Base-by-base conservation (phyloP, 257 asterid genomes). In the Lavandula angustifolia region DNA sequence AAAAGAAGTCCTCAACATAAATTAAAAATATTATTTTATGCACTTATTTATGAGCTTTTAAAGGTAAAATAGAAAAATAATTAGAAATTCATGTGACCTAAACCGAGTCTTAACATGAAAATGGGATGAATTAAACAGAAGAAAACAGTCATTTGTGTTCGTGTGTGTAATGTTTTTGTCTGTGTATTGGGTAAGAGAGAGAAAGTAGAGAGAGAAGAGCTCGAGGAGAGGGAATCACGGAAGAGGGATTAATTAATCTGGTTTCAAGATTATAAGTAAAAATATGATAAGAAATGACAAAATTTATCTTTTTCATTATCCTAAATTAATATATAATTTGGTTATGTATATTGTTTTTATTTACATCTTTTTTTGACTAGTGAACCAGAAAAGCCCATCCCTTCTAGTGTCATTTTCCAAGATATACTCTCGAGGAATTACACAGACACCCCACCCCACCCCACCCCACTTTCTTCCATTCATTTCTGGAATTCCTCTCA, bases 341-440 rank as follows among this genome's bases (percentile, higher is more conserved):
- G 27, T 22, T 22, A 22, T 1, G 1, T 50, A 5, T 52, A 11
- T 12, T 10, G 9, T 22, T 32, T 3, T 7, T 52, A 49, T 34
- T 50, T 32, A 49, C 59, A 16, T 13, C 62, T 62, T 76, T 86
- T 83, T 81, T 83, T 85, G 87, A 80, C 85, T 74, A 67, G 27
- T 63, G 77, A 81, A 38, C 18, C 60, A 71, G 83, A 22, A 22
- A 22, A 78, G 74, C 80, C 82, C 46, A 58, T 68, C 72, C 59
- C 73, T 76, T 83, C 82, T 80, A 77, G 80, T 85, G 96, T 88
- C 96, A 81, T 84, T 84, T 82, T 88, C 95, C 81, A 54, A 84
- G 82, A 88, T 88, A 88, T 83, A 83, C 96, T 85, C 84, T 82
- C 87, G 73, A 78, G 89, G 81, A 78, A 78, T 74, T 79, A 74